Base-by-base conservation (phyloP, 352 stramenopile species). In the Phytophthora hybrid region DNA sequence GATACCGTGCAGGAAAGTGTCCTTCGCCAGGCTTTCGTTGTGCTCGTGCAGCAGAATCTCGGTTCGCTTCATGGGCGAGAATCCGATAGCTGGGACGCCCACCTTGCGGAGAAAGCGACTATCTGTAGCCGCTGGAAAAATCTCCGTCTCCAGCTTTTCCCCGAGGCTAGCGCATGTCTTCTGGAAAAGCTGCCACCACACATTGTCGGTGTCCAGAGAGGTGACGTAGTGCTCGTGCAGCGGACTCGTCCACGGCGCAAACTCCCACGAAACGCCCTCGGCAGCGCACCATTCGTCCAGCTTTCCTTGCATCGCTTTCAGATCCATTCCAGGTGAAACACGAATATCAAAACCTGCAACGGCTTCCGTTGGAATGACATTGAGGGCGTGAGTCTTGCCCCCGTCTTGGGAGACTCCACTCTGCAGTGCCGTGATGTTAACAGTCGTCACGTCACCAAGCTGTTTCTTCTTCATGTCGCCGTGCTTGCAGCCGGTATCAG, bases 91-190 rank as follows among this genome's bases (percentile, higher is more conserved):
- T 31, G 71, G 71, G 6, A 78, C 60, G 7, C 94, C 95, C 19
- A 98, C 58, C 59, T 92, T 83, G 54, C 97, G 83, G 31, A 99
- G 68, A 77, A 98, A 99, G 16, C 97, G 83, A 63, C 89, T 98
- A 76, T 99, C 97, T 1, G 97, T 99, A 7, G 92, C 95, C 2
- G 95, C 97, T 16, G 97, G 97, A 79, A 99, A 99, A 18, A 99
- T 90, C 66, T 98, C 92, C 0, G 94, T 91, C 59, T 93, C 87
- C 34, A 97, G 47, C 18, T 69, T 63, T 41, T 78, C 71, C 19
- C 61, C 61, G 23, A 75, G 66, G 21, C 59, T 39, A 39, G 56
- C 51, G 39, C 71, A 78, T 18, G 66, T 44, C 8, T 76, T 77
- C 46, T 90, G 77, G 52, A 93, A 93, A n/a, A 89, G 62, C 37